phyloP scores from a whole-genome alignment of 352 stramenopile genomes.

The Pythium chondricola region DNA sequence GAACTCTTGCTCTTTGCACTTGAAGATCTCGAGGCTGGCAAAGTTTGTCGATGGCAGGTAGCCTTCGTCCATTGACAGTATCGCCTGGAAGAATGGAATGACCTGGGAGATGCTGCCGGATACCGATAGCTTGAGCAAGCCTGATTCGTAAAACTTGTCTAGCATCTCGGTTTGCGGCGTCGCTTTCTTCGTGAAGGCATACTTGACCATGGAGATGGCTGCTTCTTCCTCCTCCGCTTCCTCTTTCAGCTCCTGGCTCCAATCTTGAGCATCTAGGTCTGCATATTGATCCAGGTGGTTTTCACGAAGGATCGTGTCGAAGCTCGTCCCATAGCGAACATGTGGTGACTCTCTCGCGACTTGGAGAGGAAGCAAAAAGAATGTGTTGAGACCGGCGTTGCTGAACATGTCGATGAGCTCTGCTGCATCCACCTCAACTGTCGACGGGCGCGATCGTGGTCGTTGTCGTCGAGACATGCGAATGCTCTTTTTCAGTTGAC shows the following conservation, averaged over 20 bases:
- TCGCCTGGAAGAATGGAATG: slow-evolving; percentile 40
- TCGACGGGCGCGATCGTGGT: background rate
- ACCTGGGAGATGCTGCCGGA: slow-evolving; percentile 27
- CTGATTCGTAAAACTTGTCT: slow-evolving; percentile 55
- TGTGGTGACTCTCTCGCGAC: slow-evolving; percentile 20
- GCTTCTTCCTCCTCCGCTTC: slow-evolving; percentile 26
- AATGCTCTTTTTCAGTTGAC: slow-evolving; percentile 25
- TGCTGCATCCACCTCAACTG: background rate
- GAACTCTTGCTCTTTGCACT: slow-evolving; percentile 46
- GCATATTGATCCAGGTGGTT: background rate
- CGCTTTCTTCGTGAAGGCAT: slow-evolving; percentile 33
- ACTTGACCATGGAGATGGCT: slow-evolving; percentile 35
- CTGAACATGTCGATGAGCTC: slow-evolving; percentile 44
- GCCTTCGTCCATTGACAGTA: slow-evolving; percentile 42
- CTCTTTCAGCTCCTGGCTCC: slow-evolving; percentile 11
- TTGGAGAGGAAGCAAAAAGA: slow-evolving; percentile 26
- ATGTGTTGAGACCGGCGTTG: slow-evolving; percentile 37
- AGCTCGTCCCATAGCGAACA: background rate
- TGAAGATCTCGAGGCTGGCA: slow-evolving; percentile 45
- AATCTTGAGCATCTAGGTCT: slow-evolving; percentile 1
- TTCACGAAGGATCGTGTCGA: background rate
- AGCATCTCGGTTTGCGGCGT: slow-evolving; percentile 31
- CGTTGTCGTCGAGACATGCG: slow-evolving; percentile 8
- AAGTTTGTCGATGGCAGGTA: slow-evolving; percentile 51
- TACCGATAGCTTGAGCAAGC: slow-evolving; percentile 31